A percentile compares a stretch with the other conserved stretches of the same genome.
phyloP scores from a whole-genome alignment of 352 stramenopile species.

The Pythium rishiriense region DNA sequence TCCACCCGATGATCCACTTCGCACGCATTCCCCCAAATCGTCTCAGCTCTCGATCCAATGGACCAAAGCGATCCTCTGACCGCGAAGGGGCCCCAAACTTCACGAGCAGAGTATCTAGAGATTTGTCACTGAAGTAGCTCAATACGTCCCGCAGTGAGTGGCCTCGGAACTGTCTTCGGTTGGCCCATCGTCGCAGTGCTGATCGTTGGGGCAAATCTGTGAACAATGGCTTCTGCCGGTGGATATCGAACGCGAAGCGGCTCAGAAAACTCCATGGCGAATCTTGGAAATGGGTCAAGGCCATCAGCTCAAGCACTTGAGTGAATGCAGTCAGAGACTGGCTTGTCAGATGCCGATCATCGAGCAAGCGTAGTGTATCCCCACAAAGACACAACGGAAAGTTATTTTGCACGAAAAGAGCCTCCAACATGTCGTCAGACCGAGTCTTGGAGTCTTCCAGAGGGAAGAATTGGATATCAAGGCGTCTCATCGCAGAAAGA shows the following conservation, averaged over 20 bases:
- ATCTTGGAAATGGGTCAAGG: conserved; percentile 61
- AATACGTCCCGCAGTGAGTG: conserved; percentile 31
- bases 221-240: conserved; percentile 29
- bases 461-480: conserved; percentile 80
- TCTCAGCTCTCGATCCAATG: conserved; percentile 38
- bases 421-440: conserved; percentile 74
- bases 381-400: conserved; percentile 58
- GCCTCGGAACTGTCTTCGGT: conserved; percentile 5
- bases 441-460: conserved; percentile 77
- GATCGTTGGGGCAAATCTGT: conserved; percentile 15
- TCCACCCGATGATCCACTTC: conserved; percentile 62
- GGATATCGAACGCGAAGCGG: conserved; percentile 35
- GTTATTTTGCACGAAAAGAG: conserved; percentile 62
- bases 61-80: conserved; percentile 31
- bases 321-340: conserved; percentile 69
- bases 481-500: conserved; percentile 42
- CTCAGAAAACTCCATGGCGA: conserved; percentile 66
- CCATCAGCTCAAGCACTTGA: conserved; percentile 57
- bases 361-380: conserved; percentile 47
- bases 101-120: conserved; percentile 12
- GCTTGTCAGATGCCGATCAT: conserved; percentile 47
- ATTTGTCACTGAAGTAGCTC: conserved; percentile 35
- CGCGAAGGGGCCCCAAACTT: background rate
- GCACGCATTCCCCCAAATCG: conserved; percentile 28
- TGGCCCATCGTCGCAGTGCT: conserved; percentile 27